These are phyloP conservation scores for Colletotrichum eremochloae DNA, from an alignment of 2,329 filamentous ascomycete genomes.

Conservation along the genomic window DNA sequence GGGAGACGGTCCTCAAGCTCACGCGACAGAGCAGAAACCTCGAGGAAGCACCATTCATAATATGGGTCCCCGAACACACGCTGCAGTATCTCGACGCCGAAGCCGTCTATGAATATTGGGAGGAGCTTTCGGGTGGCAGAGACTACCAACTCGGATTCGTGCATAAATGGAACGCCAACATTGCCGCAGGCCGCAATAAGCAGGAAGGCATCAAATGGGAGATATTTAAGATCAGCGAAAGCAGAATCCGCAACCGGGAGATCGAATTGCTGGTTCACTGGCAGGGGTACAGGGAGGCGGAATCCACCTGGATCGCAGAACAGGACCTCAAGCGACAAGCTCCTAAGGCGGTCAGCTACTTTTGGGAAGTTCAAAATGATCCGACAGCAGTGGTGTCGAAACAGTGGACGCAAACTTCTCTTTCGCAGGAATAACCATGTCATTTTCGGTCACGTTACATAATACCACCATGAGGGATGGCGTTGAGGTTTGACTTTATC, in stretches of 20 bases:
- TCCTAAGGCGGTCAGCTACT: background rate
- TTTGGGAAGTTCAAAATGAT: background rate
- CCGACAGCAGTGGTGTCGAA: background rate
- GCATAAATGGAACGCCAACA: background rate
- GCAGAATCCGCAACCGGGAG: background rate
- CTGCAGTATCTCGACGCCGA: background rate
- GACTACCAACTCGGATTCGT: background rate
- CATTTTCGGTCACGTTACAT: background rate
- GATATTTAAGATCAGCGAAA: background rate
- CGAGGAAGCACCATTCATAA: background rate
- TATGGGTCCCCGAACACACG: background rate
- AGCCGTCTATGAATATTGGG: background rate
- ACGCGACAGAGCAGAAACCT: background rate
- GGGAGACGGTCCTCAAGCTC: background rate
- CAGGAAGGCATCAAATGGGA: background rate
- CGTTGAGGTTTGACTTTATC: background rate
- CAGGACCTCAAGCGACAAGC: slow-evolving; percentile 48
- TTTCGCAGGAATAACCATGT: background rate
- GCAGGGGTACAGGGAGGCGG: background rate
- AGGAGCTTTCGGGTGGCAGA: background rate
- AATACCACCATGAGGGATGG: background rate
- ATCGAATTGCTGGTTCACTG: background rate
- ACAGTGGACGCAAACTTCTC: background rate
- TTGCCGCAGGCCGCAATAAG: background rate
- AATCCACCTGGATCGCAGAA: slow-evolving; percentile 53